A percentile compares a stretch with the other conserved stretches of the same genome.
phyloP scores from a whole-genome alignment of 331 rosid species.

The Malus hybrid region DNA sequence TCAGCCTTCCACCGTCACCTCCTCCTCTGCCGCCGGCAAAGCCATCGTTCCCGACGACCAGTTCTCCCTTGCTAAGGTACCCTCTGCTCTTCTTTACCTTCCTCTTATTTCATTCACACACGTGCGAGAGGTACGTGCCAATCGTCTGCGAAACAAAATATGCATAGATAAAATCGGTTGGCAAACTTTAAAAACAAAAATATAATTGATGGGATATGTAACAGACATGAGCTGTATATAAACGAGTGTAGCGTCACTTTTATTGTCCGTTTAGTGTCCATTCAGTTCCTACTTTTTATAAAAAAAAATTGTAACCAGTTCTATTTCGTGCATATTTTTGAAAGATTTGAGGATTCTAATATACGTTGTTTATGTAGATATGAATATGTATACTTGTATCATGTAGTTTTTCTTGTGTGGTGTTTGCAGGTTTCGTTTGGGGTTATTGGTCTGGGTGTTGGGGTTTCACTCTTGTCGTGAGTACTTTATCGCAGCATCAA shows the following conservation, averaged over 20 bases:
- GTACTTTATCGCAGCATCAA: constrained; percentile 5
- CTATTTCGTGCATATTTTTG: background rate
- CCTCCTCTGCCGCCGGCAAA: constrained; percentile 28
- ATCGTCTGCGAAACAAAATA: too few species aligned
- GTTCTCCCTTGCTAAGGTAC: constrained; percentile 71
- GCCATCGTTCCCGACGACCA: constrained; percentile 52
- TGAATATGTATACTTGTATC: background rate
- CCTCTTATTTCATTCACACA: too few species aligned
- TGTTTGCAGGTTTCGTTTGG: constrained; percentile 80
- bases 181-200: background rate
- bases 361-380: background rate
- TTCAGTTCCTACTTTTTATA: too few species aligned
- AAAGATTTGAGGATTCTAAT: background rate
- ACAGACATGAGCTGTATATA: background rate
- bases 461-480: constrained; percentile 70
- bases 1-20: constrained; percentile 37
- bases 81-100: background rate
- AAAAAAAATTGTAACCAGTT: background rate
- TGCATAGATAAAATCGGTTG: background rate
- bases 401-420: background rate
- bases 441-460: constrained; percentile 63
- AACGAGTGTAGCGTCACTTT: background rate
- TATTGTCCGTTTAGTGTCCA: background rate
- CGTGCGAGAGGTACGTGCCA: too few species aligned
- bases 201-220: background rate